These are phyloP conservation scores for Ophiostoma populinum DNA, from an alignment of 2,329 filamentous ascomycete species.

Conservation along the genomic window DNA sequence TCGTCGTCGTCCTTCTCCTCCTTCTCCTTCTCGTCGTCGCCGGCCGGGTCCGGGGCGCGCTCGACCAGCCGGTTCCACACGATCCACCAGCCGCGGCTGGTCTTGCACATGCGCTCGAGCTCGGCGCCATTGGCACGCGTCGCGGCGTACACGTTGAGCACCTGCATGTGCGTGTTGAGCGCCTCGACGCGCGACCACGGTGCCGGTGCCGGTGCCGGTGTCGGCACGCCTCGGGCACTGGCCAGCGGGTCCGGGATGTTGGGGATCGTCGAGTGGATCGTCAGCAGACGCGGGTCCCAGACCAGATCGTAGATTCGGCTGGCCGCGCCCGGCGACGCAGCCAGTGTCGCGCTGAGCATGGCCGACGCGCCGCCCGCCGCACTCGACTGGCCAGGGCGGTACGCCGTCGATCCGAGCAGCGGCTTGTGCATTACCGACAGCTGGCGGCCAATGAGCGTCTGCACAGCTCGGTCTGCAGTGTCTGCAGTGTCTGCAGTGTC, in stretches of 20 bases:
- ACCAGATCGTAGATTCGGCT: conserved; percentile 42
- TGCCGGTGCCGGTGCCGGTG: neutral
- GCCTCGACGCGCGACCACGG: conserved; percentile 45
- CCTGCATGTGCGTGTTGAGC: conserved; percentile 45
- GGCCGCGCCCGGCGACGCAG: neutral
- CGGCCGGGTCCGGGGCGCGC: neutral
- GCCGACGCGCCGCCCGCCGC: conserved; percentile 11
- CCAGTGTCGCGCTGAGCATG: conserved; percentile 2
- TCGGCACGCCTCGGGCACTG: neutral
- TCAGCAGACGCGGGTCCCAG: conserved; percentile 40
- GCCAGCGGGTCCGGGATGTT: conserved; percentile 36
- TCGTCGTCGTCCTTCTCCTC: neutral
- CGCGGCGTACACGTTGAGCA: conserved; percentile 37
- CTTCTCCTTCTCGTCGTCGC: neutral
- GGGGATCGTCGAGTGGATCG: conserved; percentile 46
- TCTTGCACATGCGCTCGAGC: conserved; percentile 47
- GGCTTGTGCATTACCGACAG: conserved; percentile 40
- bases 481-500: neutral
- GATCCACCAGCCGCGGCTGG: conserved; percentile 51
- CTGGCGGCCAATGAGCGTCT: conserved; percentile 20
- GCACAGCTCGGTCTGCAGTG: neutral
- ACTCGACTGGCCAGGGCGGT: conserved; percentile 33
- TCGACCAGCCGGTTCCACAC: conserved; percentile 44
- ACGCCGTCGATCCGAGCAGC: conserved; percentile 37
- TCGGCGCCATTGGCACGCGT: conserved; percentile 27